phyloP scores from a whole-genome alignment of 1,284 basidiomycete species.

The Vanrija sp. region DNA sequence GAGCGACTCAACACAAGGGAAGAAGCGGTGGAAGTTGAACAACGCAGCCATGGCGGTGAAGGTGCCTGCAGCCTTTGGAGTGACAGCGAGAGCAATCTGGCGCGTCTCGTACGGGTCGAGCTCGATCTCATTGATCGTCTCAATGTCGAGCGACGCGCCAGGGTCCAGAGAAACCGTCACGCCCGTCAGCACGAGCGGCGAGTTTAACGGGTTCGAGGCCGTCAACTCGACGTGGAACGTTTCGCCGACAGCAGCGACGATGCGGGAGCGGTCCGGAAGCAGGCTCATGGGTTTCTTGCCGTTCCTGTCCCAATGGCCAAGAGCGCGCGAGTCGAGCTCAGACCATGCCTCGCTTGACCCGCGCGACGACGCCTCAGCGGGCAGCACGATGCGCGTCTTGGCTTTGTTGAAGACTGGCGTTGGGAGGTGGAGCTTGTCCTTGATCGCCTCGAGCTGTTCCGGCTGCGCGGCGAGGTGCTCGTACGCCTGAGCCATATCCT shows the following conservation, averaged over 20 bases:
- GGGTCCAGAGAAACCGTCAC: constrained; percentile 22
- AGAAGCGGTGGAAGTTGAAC: constrained; percentile 50
- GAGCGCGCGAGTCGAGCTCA: constrained; percentile 27
- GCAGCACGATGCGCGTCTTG: constrained; percentile 28
- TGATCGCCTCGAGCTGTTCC: constrained; percentile 25
- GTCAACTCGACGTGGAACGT: constrained; percentile 42
- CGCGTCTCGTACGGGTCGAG: constrained; percentile 46
- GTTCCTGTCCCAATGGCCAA: constrained; percentile 39
- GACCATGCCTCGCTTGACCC: constrained; percentile 19
- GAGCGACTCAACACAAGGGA: constrained; percentile 49
- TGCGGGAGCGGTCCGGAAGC: constrained; percentile 23
- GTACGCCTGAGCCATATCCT: constrained; percentile 52
- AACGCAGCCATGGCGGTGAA: constrained; percentile 29
- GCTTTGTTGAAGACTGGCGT: constrained; percentile 38
- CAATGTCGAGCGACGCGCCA: constrained; percentile 12
- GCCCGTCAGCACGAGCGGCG: constrained; percentile 32
- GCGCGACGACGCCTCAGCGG: constrained; percentile 11
- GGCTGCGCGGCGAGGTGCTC: constrained; percentile 42
- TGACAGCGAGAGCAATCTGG: constrained; percentile 34
- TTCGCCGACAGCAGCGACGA: constrained; percentile 39
- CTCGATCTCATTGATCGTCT: constrained; percentile 33
- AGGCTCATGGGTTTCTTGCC: constrained; percentile 38
- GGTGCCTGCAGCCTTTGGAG: constrained; percentile 17
- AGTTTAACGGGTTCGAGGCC: constrained; percentile 51
- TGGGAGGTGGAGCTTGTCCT: constrained; percentile 31